A percentile compares a stretch with the other conserved stretches of the same genome.
Conservation (phyloP, 1,139 yeast species). For the Yamadazyma trypodendri region DNA sequence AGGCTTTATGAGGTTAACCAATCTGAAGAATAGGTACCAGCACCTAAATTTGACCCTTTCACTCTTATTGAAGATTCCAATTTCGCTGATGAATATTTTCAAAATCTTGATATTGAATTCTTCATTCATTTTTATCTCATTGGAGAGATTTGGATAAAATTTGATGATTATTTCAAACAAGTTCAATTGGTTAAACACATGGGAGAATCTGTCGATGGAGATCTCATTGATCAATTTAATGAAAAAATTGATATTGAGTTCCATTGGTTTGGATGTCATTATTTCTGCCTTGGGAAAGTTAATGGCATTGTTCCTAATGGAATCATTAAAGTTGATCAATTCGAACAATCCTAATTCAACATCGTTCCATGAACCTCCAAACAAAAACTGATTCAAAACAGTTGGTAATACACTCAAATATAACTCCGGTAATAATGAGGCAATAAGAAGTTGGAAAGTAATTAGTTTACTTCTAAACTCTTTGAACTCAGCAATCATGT, state of each 20-base stretch:
- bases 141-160: constrained; percentile 65
- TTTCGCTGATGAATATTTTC: constrained; percentile 73
- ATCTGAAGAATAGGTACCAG: constrained; percentile 87
- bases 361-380: constrained; percentile 65
- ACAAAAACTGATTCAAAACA: constrained; percentile 61
- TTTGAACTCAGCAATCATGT: constrained; percentile 68
- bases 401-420: constrained; percentile 69
- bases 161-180: constrained; percentile 85
- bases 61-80: constrained; percentile 74
- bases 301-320: constrained; percentile 70
- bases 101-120: constrained; percentile 63
- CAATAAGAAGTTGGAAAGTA: constrained; percentile 81
- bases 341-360: constrained; percentile 86
- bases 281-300: constrained; percentile 66
- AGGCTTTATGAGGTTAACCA: constrained; percentile 75
- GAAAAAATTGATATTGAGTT: constrained; percentile 60
- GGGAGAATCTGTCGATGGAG: constrained; percentile 51
- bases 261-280: constrained; percentile 58
- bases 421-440: constrained; percentile 68
- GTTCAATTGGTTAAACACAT: constrained; percentile 75
- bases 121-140: constrained; percentile 35
- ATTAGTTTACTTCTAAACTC: constrained; percentile 76
- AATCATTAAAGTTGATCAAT: constrained; percentile 74
- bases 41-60: constrained; percentile 78
- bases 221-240: constrained; percentile 59